Conservation (phyloP, 805 yeast genomes). For the Zygoascus biomembranicola region DNA sequence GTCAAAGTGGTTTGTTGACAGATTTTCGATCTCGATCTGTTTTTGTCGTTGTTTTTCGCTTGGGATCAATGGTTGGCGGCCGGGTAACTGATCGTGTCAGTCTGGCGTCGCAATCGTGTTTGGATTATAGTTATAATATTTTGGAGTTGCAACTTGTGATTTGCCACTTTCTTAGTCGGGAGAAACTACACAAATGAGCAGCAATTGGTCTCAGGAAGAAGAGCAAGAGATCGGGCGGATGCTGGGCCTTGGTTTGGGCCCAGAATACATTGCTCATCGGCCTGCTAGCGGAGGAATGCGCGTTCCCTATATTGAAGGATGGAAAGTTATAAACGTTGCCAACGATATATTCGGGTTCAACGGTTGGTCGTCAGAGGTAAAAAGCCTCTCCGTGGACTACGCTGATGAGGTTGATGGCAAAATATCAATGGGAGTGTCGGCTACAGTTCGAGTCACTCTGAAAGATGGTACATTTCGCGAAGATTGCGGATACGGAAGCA, state of each 20-base stretch:
- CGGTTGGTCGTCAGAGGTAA: constrained; percentile 67
- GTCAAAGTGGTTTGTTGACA: not conserved
- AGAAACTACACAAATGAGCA: not conserved
- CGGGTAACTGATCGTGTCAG: not conserved
- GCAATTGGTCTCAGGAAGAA: constrained; percentile 6
- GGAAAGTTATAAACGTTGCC: constrained; percentile 63
- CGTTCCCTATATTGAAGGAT: constrained; percentile 64
- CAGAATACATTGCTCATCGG: constrained; percentile 38
- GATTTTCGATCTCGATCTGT: not conserved
- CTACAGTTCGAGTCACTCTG: constrained; percentile 56
- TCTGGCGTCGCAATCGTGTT: not conserved
- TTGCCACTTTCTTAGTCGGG: not conserved
- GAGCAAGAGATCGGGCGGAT: constrained; percentile 11
- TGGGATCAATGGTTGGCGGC: not conserved
- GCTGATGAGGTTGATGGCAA: constrained; percentile 21
- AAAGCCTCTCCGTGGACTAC: constrained; percentile 48
- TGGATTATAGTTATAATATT: not conserved
- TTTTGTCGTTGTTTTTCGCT: not conserved
- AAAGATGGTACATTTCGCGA: constrained; percentile 79
- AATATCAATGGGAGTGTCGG: constrained; percentile 20
- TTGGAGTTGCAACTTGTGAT: not conserved
- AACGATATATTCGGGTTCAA: constrained; percentile 71
- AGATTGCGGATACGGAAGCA: constrained; percentile 66
- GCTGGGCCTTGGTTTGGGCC: constrained; percentile 25
- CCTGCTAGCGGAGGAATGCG: constrained; percentile 48